Conservation (phyloP, 2,329 filamentous ascomycete species). For the Penicillium occitanis region DNA sequence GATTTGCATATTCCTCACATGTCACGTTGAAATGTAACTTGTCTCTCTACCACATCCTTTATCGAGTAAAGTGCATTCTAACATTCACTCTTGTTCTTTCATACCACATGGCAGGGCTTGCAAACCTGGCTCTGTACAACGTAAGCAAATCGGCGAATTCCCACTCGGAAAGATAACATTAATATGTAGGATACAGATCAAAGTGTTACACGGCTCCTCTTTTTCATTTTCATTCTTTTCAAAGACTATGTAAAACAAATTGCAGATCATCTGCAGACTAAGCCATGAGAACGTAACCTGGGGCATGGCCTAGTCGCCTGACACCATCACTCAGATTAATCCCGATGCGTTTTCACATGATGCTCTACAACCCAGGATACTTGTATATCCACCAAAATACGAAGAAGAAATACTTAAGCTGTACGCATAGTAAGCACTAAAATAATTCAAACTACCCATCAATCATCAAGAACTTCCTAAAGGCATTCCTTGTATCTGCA, state of each 20-base stretch:
- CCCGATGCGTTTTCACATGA: neutral
- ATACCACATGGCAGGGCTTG: neutral
- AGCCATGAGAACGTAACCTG: neutral
- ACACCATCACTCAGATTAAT: neutral
- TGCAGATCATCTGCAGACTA: slow-evolving; percentile 11
- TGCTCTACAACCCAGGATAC: neutral
- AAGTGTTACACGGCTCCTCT: neutral
- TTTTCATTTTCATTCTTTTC: neutral
- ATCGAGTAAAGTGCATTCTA: too few species aligned
- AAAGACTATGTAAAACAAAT: neutral
- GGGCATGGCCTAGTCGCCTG: neutral
- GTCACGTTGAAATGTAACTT: slow-evolving; percentile 1
- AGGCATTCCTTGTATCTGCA: neutral
- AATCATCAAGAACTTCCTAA: neutral
- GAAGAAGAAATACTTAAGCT: neutral
- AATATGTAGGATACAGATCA: neutral
- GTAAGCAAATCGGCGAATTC: neutral
- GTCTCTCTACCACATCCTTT: neutral
- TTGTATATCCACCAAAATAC: neutral
- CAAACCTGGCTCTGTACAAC: neutral
- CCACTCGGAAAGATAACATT: neutral
- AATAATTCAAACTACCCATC: neutral
- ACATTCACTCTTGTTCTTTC: neutral
- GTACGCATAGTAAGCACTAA: neutral
- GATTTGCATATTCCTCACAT: neutral